A percentile compares a stretch with the other conserved stretches of the same genome.
Evolutionary conservation across 352 stramenopile genomes (phyloP).

Genomic region (Phytophthora macrochlamydospora): DNA sequence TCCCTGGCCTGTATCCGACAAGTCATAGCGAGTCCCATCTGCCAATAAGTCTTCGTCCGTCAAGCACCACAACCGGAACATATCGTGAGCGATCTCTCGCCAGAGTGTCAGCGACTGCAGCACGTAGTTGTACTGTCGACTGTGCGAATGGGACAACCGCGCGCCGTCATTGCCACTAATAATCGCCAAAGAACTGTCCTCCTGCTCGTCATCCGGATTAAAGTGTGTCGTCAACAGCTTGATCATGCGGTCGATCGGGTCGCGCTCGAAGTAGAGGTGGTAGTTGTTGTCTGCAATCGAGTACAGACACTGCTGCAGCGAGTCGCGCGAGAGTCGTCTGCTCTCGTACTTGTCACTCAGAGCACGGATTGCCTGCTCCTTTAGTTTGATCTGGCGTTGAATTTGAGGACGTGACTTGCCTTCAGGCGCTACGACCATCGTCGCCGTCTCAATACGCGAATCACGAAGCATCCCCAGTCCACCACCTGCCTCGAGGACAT

Average conservation of each 20-base stretch:
- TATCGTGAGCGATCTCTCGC: conserved; percentile 96
- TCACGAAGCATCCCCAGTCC: conserved; percentile 86
- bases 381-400: conserved; percentile 92
- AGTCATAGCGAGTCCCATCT: conserved; percentile 77
- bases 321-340: conserved; percentile 63
- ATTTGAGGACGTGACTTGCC: conserved; percentile 90
- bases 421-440: conserved; percentile 94
- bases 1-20: conserved; percentile 96
- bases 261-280: conserved; percentile 97
- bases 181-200: conserved; percentile 92
- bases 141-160: conserved; percentile 94
- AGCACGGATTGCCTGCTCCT: conserved; percentile 90
- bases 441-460: conserved; percentile 92
- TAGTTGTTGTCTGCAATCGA: conserved; percentile 97
- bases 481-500: conserved; percentile 74
- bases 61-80: conserved; percentile 96
- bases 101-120: conserved; percentile 96
- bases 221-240: conserved; percentile 89
- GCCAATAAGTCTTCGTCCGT: conserved; percentile 93
- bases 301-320: conserved; percentile 95
- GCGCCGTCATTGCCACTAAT: conserved; percentile 92
- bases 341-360: conserved; percentile 84
- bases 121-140: conserved; percentile 96
- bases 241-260: conserved; percentile 97
- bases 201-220: conserved; percentile 65